phyloP scores from a whole-genome alignment of 768 basidiomycete genomes.

The Terana coerulea region DNA sequence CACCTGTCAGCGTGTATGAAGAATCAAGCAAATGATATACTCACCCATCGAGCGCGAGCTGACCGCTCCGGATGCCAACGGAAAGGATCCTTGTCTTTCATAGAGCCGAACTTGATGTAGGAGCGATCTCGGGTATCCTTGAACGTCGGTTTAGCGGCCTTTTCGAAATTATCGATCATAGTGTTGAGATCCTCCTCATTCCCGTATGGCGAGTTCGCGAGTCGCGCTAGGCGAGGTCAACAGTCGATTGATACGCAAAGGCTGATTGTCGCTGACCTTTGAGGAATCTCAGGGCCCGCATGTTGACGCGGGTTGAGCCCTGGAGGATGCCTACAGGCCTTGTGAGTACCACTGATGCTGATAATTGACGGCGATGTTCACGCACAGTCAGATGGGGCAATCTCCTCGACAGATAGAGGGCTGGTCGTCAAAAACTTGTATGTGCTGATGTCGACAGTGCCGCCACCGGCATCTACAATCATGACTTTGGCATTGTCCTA shows the following conservation, averaged over 20 bases:
- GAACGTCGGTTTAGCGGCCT: conserved; percentile 40
- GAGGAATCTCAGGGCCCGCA: conserved; percentile 30
- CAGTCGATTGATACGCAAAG: neutral
- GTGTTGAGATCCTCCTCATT: conserved; percentile 28
- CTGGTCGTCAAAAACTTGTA: conserved; percentile 17
- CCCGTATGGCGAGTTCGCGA: conserved; percentile 2
- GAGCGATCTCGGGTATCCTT: conserved; percentile 34
- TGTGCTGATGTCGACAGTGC: conserved; percentile 40
- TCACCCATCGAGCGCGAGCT: conserved; percentile 36
- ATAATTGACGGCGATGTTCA: neutral
- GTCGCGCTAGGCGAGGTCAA: neutral
- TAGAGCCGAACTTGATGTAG: conserved; percentile 40
- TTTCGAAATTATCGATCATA: conserved; percentile 37
- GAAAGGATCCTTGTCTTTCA: conserved; percentile 35
- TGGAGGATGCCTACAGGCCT: conserved; percentile 36
- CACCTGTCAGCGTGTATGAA: no score
- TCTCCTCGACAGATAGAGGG: conserved; percentile 30
- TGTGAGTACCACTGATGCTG: neutral
- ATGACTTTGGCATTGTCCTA: conserved; percentile 33
- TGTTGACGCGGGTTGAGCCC: conserved; percentile 37
- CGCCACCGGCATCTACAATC: conserved; percentile 50
- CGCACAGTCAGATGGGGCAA: conserved; percentile 34
- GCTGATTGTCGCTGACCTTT: conserved; percentile 19
- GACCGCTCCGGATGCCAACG: conserved; percentile 36
- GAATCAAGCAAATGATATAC: conserved; percentile 8